These are phyloP conservation scores for Melanopsichium pennsylvanicum DNA, from an alignment of 1,284 basidiomycete species.

Conservation along the genomic window DNA sequence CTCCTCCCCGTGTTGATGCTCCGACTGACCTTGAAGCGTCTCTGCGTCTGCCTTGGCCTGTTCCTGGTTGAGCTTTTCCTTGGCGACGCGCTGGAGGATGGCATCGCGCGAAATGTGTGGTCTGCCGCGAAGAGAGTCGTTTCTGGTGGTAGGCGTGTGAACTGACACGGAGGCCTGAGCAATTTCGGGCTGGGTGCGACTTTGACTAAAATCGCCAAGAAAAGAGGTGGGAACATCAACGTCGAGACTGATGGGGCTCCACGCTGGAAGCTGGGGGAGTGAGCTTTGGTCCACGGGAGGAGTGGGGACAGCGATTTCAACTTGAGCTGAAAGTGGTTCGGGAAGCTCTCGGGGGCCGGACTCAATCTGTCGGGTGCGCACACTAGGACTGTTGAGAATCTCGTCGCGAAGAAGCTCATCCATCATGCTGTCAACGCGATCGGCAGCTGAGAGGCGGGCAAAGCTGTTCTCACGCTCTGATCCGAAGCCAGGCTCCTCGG, in stretches of 20 bases:
- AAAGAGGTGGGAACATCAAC: slow-evolving; percentile 17
- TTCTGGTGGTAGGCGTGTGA: slow-evolving; percentile 11
- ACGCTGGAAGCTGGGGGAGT: slow-evolving; percentile 57
- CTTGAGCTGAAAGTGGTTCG: slow-evolving; percentile 6
- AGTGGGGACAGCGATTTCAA: slow-evolving; percentile 1
- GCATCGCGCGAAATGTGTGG: slow-evolving; percentile 63
- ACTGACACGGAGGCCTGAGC: slow-evolving; percentile 1
- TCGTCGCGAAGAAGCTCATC: slow-evolving; percentile 58
- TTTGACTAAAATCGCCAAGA: slow-evolving; percentile 17
- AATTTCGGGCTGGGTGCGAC: slow-evolving; percentile 20
- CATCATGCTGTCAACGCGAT: slow-evolving; percentile 60
- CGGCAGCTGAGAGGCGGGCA: slow-evolving; percentile 44
- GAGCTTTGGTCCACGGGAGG: slow-evolving; percentile 1
- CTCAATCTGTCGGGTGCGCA: slow-evolving; percentile 12
- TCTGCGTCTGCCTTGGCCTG: slow-evolving; percentile 13
- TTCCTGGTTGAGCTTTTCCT: slow-evolving; percentile 40
- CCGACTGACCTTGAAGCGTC: background rate
- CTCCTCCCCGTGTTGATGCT: background rate
- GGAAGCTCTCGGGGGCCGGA: background rate
- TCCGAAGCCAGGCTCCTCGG: slow-evolving; percentile 12
- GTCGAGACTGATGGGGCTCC: slow-evolving; percentile 55
- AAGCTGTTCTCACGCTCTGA: slow-evolving; percentile 41
- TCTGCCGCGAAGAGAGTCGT: slow-evolving; percentile 27
- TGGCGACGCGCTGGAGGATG: slow-evolving; percentile 59
- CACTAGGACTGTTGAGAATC: slow-evolving; percentile 47